These are phyloP conservation scores for Lactarius akahatsu DNA, from an alignment of 768 basidiomycete genomes.

Conservation along the genomic window DNA sequence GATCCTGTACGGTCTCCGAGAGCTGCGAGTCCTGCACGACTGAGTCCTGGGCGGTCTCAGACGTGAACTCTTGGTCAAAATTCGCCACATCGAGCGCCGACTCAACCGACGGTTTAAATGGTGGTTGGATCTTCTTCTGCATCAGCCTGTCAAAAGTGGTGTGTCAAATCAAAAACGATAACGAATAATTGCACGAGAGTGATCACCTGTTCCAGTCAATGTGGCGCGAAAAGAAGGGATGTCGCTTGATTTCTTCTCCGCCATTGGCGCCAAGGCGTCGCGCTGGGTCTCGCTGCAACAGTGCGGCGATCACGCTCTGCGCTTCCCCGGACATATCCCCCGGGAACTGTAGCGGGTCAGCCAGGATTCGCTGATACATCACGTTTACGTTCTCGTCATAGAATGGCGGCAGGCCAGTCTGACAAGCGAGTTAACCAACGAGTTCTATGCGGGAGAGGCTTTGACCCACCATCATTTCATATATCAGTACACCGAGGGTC, in stretches of 20 bases:
- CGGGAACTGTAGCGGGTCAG: constrained; percentile 91
- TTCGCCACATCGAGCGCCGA: constrained; percentile 93
- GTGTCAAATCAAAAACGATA: not conserved
- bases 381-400: constrained; percentile 99
- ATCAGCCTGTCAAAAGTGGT: constrained; percentile 51
- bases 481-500: constrained; percentile 94
- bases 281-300: constrained; percentile 86
- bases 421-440: constrained; percentile 20
- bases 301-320: constrained; percentile 79
- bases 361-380: constrained; percentile 94
- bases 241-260: constrained; percentile 93
- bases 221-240: constrained; percentile 93
- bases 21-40: constrained; percentile 92
- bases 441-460: constrained; percentile 12
- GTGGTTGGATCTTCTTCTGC: constrained; percentile 94
- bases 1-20: constrained; percentile 95
- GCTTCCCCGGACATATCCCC: constrained; percentile 87
- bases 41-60: constrained; percentile 91
- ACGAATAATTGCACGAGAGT: not conserved
- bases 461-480: constrained; percentile 85
- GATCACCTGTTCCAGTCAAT: constrained; percentile 84
- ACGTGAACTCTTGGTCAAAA: constrained; percentile 97
- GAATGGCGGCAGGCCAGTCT: constrained; percentile 97
- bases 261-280: constrained; percentile 88
- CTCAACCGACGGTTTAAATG: constrained; percentile 97